Conservation (phyloP, 805 yeast species). For the Starmerella sp. region DNA sequence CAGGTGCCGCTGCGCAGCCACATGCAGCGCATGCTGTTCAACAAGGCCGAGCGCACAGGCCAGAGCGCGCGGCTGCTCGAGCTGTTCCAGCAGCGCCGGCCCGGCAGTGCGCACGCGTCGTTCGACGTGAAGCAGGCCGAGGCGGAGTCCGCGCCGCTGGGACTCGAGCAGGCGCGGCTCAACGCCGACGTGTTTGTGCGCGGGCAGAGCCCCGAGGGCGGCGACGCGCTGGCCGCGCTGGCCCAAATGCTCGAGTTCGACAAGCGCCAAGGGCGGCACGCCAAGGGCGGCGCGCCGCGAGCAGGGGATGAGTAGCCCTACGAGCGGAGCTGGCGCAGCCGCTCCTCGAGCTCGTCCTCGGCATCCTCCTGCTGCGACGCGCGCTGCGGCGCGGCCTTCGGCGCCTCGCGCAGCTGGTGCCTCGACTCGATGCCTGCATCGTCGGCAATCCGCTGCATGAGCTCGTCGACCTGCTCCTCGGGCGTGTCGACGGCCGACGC, state of each 20-base stretch:
- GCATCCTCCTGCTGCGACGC: constrained; percentile 46
- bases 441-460: constrained; percentile 88
- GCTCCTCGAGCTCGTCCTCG: constrained; percentile 78
- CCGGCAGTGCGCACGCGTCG: neutral
- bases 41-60: constrained; percentile 7
- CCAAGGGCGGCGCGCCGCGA: no score
- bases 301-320: constrained; percentile 8
- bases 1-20: constrained; percentile 17
- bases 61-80: constrained; percentile 8
- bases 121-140: constrained; percentile 13
- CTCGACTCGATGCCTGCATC: constrained; percentile 92
- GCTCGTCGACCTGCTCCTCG: constrained; percentile 84
- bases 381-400: constrained; percentile 39
- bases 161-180: constrained; percentile 15
- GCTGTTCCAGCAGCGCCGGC: constrained; percentile 1
- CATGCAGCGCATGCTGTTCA: constrained; percentile 13
- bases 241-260: constrained; percentile 18
- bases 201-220: constrained; percentile 7
- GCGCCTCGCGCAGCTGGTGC: constrained; percentile 51
- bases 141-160: constrained; percentile 8
- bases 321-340: constrained; percentile 73
- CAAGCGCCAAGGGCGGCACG: neutral
- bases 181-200: constrained; percentile 13
- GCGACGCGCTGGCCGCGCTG: constrained; percentile 7
- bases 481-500: constrained; percentile 86